Base-by-base conservation (phyloP, 2,329 filamentous ascomycete genomes). In the Fusarium buharicum region DNA sequence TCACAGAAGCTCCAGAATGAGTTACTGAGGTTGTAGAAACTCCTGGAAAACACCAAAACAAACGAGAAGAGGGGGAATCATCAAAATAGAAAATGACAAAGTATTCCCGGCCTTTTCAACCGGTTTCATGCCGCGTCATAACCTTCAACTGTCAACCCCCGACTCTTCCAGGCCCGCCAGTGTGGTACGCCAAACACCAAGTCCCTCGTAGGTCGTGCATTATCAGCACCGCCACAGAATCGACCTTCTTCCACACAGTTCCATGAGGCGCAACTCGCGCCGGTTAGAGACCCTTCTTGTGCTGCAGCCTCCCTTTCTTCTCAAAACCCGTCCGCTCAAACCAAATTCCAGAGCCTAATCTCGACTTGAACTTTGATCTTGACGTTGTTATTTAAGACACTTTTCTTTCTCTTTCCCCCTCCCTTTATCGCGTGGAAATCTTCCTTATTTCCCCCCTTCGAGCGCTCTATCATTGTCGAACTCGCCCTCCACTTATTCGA, bases 191-290 rank as follows among this genome's bases (percentile, higher is more conserved):
- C 47, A 40, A 40, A 34, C 28, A 13, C 14, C 47, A 49, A 64
- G 44, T 44, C 10, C 43, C 43, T 28, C 31, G 34, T 31, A 71
- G 54, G 70, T 73, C 58, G 33, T 69, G 61, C 71, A 70, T 72
- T 72, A 73, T 71, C 66, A 60, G 72, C 73, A 76, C 74, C 72
- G 74, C 75, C 75, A 77, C 75, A 72, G 59, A 67, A 69, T 78
- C 76, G 73, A 77, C 71, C 49, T 74, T 74, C 75, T 78, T 78
- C 76, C 69, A 78, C 74, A 71, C 69, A 72, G 58, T 78, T 78
- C 76, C 76, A 77, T 78, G 76, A 76, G 75, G 75, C 75, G 75
- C 73, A 74, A 58, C 66, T 64, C 65, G 64, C 64, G 64, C 68
- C 58, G 64, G 57, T 50, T 46, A 58, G 51, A 52, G 64, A 67